Evolutionary conservation across 495 filamentous ascomycete genomes (phyloP), one percentile per base, ranked within the genome.

Genomic region (Penicillium canescens): DNA sequence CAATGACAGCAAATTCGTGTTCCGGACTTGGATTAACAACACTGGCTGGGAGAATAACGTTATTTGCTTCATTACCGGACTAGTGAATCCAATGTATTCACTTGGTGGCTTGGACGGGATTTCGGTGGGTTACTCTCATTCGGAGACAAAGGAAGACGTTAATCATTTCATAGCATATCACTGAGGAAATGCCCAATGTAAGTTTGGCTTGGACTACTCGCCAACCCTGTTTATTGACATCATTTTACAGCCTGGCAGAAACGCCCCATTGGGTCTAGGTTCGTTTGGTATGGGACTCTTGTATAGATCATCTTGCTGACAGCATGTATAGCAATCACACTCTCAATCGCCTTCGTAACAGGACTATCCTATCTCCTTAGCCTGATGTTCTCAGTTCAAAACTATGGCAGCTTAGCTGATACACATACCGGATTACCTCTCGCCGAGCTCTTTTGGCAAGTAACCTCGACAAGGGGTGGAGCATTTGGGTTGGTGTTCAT

Each of bases 1-100:
- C 42, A 86, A 87, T n/a, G 69, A 72, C 4, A 78, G 75, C 50
- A 57, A 74, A 14, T 87, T 86, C 48, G 85, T 88, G 3, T 88
- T 85, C 79, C 76, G 71, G 8, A 72, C 83, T 5, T 86, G 82
- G 74, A 82, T 82, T 23, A 88, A 90, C 43, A 62, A 80, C 16
- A 87, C 84, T 2, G 88, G 87, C 0, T 92, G 83, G 78, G 71
- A 74, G 33, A 82, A 75, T 34, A 77, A 82, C 52, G 88, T 85
- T 0, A 79, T 93, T 24, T 88, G 82, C n/a, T 93, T 93, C 61
- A 72, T 91, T 14, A 76, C 84, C 0, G 89, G 89, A 0, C 80
- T 91, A 42, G 77, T 93, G 16, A 93, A 93, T 59, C 89, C 88
- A 2, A 80, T 90, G 8, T 93, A 86, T 56, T 82, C 89, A 0